Evolutionary conservation across 495 filamentous ascomycete species (phyloP), one percentile per base, ranked within the genome.

Genomic region (Pseudomonodictys pantanalensis): DNA sequence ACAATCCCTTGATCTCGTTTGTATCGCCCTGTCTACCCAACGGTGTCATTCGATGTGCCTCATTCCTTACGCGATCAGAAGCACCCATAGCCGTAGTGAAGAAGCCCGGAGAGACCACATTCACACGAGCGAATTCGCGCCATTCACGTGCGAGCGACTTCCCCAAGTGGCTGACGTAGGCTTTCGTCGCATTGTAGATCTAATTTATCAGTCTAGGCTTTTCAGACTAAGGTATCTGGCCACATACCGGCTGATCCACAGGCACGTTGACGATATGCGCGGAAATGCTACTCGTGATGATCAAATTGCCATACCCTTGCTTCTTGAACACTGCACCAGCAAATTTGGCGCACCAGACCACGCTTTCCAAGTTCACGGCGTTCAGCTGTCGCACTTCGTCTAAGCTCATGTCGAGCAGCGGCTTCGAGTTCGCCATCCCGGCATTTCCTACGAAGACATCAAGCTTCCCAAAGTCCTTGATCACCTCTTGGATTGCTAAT

Each of bases 371-470:
- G 23, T 69, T 72, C 24, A 69, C 66, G 12, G 53, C 24, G 32
- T 56, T 61, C 30, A 69, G 56, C 63, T 76, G 78, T 20, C 66
- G 61, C 46, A 79, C 81, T 50, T 82, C 79, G 1, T 77, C 73
- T 0, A 78, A 52, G 1, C 72, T 76, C 44, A 72, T 73, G 29
- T 81, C 77, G 10, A 78, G 49, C 18, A 81, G 75, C 0, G 76
- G 72, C 57, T 78, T 79, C 3, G 76, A 80, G 32, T 75, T 80
- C 4, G 74, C 76, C 78, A 79, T 81, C 18, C 80, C 80, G 12
- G 71, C 74, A 65, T 78, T 83, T 8, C 76, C 78, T 43, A 80
- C 60, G 35, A 81, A 79, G 2, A 76, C 72, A 65, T 81, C 75
- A 3, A 83, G 70, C 52, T 73, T 72, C 20, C 73, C 75, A 68